Base-by-base conservation (phyloP, 768 basidiomycete genomes). In the Favolaschia claudopus region DNA sequence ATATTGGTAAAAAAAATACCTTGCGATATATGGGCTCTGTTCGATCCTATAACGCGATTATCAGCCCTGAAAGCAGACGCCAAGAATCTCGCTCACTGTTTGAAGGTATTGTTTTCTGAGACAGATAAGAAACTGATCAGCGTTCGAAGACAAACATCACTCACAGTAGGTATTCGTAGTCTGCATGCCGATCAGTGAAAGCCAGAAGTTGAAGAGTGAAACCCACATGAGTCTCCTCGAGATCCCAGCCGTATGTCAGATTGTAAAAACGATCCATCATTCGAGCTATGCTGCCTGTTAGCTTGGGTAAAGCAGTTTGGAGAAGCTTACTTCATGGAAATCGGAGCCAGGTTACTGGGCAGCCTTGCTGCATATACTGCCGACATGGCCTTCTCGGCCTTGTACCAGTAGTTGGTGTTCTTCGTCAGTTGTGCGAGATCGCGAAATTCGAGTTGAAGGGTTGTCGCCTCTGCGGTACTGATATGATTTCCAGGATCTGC, bases 141-240 rank as follows among this genome's bases (percentile, higher is more conserved):
- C 10, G 17, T n/a, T 22, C 20, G 45, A 22, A 31, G 17, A 20
- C 3, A 25, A 38, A 15, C 15, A 24, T 33, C 10, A 72, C 85
- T 74, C 38, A 86, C 85, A 89, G 66, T 13, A 89, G 71, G 64
- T 91, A 89, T 67, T 92, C 92, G 67, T 92, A 93, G 73, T 89
- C n/a, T n/a, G n/a, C n/a, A n/a, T n/a, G n/a, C n/a, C n/a, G n/a
- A n/a, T n/a, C n/a, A n/a, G n/a, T n/a, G n/a, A n/a, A n/a, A n/a
- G n/a, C n/a, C n/a, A n/a, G n/a, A n/a, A n/a, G n/a, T n/a, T n/a
- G n/a, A n/a, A n/a, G n/a, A n/a, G n/a, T n/a, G n/a, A n/a, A n/a
- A n/a, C n/a, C n/a, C n/a, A n/a, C n/a, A 93, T 4, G 89, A 90
- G 70, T 93, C 92, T 38, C 88, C 92, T 24, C 91, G 78, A 22